These are phyloP conservation scores for Lichina pygmaea DNA, from an alignment of 495 filamentous ascomycete species.

Conservation along the genomic window DNA sequence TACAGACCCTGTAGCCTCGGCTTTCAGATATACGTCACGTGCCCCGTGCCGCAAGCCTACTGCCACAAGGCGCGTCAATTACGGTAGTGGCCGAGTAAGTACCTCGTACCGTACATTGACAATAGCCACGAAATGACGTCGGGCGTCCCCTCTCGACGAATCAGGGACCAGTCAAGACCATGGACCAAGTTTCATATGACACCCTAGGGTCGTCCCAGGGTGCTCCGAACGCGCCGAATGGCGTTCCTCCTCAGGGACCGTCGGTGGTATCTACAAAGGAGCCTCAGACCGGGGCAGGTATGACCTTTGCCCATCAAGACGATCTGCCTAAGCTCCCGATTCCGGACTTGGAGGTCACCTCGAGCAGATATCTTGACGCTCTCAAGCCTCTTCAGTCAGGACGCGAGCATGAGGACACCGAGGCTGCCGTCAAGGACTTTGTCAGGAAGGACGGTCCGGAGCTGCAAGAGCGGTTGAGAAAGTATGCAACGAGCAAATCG, in stretches of 20 bases:
- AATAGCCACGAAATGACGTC: no score
- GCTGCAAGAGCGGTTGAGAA: constrained; percentile 69
- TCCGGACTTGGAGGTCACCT: constrained; percentile 63
- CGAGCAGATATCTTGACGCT: constrained; percentile 54
- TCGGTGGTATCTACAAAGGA: constrained; percentile 2
- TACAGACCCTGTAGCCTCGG: no score
- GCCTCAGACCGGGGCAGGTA: constrained; percentile 22
- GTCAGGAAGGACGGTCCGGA: constrained; percentile 58
- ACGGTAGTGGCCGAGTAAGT: no score
- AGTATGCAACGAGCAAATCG: constrained; percentile 75
- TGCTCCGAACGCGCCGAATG: not conserved
- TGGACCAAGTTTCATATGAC: not conserved
- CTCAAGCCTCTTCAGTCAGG: constrained; percentile 54
- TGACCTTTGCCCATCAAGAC: constrained; percentile 78
- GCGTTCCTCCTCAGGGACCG: not conserved
- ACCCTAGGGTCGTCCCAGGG: not conserved
- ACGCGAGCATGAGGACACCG: constrained; percentile 65
- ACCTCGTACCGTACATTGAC: no score
- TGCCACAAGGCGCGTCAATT: no score
- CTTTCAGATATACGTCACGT: no score
- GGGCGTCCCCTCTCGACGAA: no score
- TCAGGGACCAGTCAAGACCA: not conserved
- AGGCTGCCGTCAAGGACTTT: constrained; percentile 61
- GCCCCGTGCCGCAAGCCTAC: no score
- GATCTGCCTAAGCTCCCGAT: constrained; percentile 79